Base-by-base conservation (phyloP, 1,284 basidiomycete species). In the Vanrija pseudolonga region DNA sequence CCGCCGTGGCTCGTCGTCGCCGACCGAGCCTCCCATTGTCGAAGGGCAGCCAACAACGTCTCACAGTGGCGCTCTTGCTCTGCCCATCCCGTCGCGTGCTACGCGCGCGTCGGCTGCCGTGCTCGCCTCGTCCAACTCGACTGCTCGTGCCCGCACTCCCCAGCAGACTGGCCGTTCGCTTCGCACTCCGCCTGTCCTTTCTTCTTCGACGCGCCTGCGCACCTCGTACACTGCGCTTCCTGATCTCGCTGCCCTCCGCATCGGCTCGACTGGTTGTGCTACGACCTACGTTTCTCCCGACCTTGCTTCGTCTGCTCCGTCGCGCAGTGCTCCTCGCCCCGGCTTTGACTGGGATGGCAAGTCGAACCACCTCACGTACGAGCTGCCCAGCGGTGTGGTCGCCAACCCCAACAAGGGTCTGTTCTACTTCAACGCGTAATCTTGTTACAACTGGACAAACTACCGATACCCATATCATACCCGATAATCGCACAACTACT, bases 381-480 rank as follows among this genome's bases (percentile, higher is more conserved):
- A 62, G 39, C 51, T 74, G 4, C 72, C 72, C 9, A 60, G 63
- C 43, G 66, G 59, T 28, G 56, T 69, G 49, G 70, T 71, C 50
- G 55, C 65, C 41, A 66, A 71, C 53, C 57, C 61, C 39, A 66
- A 62, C 54, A 71, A 72, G 59, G 72, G 72, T 12, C 56, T 74
- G 51, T 74, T 74, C 58, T 74, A 71, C 59, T 74, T 74, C 55
- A 62, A 64, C n/a, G 53, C 56, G n/a, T 61, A 49, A 43, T 37
- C 6, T 12, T 15, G 24, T 28, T 24, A 39, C 45, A 26, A 22
- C 23, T 8, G 22, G 11, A 26, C 43, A 20, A 43, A 24, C 6
- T 20, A 18, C 38, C 50, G 19, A 26, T 26, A 26, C 26, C 26
- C 26, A 26, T 26, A 32, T 12, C 12, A 32, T 12, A 32, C 8